Evolutionary conservation across 495 filamentous ascomycete genomes (phyloP).

Genomic region (Lasiosphaeria ovina): DNA sequence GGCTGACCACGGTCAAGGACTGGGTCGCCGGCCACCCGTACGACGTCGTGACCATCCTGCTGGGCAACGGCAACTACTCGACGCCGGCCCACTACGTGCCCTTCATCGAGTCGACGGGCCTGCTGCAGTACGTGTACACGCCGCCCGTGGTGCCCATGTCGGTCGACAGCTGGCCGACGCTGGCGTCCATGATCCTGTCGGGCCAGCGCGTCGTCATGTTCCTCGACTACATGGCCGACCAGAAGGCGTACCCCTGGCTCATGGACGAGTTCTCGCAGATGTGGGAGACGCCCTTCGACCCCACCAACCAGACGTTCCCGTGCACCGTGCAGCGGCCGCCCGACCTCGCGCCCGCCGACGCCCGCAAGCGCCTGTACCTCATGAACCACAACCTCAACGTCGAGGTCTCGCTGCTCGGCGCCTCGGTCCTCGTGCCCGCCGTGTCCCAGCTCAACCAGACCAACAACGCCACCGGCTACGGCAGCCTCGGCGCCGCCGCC

Average conservation of each 20-base stretch:
- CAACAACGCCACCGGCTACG: conserved; percentile 63
- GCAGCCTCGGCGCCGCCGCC: conserved; percentile 70
- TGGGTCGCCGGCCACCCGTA: conserved; percentile 81
- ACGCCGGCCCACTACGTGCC: conserved; percentile 42
- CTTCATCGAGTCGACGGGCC: conserved; percentile 62
- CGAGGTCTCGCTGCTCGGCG: conserved; percentile 60
- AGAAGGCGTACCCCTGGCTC: conserved; percentile 71
- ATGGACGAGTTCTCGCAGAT: conserved; percentile 71
- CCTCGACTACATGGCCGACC: conserved; percentile 80
- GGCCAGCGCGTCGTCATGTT: conserved; percentile 54
- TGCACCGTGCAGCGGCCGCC: conserved; percentile 71
- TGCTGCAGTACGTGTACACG: conserved; percentile 67
- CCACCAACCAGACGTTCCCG: conserved; percentile 60
- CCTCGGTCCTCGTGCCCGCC: conserved; percentile 72
- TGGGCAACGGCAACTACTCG: conserved; percentile 77
- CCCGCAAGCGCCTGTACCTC: conserved; percentile 70
- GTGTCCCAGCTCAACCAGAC: conserved; percentile 62
- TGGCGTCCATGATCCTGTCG: conserved; percentile 71
- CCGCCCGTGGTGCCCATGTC: conserved; percentile 67
- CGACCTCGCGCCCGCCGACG: conserved; percentile 50
- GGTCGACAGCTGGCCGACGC: conserved; percentile 78
- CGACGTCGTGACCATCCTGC: conserved; percentile 86
- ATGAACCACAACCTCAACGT: conserved; percentile 91
- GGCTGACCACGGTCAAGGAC: conserved; percentile 62
- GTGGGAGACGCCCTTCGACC: conserved; percentile 77